These are phyloP conservation scores for Paracamarosporium sp. DNA, from an alignment of 2,329 filamentous ascomycete species.

Conservation along the genomic window DNA sequence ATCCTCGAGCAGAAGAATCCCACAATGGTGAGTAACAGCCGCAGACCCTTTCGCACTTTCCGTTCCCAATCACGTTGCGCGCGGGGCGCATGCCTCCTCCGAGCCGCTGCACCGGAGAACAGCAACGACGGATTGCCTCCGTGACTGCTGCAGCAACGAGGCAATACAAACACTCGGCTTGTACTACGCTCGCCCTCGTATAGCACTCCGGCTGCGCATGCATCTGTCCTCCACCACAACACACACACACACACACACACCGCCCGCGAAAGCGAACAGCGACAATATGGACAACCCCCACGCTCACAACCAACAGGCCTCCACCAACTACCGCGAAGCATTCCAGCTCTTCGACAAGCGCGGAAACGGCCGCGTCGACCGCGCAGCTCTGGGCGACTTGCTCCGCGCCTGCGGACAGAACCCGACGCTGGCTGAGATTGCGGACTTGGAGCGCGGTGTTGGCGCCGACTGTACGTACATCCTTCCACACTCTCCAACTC, in stretches of 20 bases:
- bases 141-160: background rate
- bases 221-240: background rate
- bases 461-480: constrained; percentile 83
- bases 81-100: constrained; percentile 1
- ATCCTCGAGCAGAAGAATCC: background rate
- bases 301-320: constrained; percentile 58
- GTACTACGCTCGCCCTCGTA: background rate
- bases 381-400: constrained; percentile 89
- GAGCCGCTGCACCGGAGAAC: background rate
- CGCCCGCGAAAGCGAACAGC: constrained; percentile 14
- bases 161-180: background rate
- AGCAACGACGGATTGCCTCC: background rate
- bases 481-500: too few species aligned
- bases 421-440: constrained; percentile 91
- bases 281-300: constrained; percentile 40
- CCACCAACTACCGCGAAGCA: constrained; percentile 99
- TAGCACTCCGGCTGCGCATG: background rate
- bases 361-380: constrained; percentile 87
- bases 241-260: background rate
- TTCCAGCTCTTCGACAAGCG: constrained; percentile 99
- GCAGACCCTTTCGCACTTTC: background rate
- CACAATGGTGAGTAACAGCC: constrained; percentile 12
- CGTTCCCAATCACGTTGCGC: constrained; percentile 1
- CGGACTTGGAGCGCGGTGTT: constrained; percentile 87
- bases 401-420: constrained; percentile 98